Evolutionary conservation across 768 basidiomycete genomes (phyloP).

Genomic region (Pleurotus djamor): DNA sequence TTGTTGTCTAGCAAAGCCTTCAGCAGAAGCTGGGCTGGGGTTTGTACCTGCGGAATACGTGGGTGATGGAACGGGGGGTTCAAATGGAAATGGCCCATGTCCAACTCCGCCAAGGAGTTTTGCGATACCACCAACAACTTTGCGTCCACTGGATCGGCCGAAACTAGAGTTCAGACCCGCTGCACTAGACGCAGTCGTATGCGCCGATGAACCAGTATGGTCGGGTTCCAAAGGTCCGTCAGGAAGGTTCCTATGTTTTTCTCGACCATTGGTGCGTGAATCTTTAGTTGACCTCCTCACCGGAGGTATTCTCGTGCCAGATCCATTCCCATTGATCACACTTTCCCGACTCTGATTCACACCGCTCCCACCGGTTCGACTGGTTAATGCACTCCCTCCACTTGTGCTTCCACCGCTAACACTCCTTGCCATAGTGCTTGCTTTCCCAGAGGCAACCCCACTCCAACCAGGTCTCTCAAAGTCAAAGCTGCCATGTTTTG

Average conservation of each 20-base stretch:
- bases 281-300: background rate
- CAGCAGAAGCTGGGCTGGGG: background rate
- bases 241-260: background rate
- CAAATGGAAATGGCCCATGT: slow-evolving; percentile 67
- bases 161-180: slow-evolving; percentile 51
- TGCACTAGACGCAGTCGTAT: slow-evolving; percentile 13
- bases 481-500: slow-evolving; percentile 74
- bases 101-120: slow-evolving; percentile 33
- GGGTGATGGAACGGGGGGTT: slow-evolving; percentile 62
- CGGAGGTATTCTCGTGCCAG: background rate
- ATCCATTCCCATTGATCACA: slow-evolving; percentile 10
- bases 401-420: slow-evolving; percentile 28
- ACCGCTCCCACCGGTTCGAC: slow-evolving; percentile 4
- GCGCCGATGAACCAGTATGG: slow-evolving; percentile 3
- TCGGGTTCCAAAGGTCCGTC: slow-evolving; percentile 4
- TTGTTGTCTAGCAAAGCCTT: slow-evolving; percentile 8
- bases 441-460: slow-evolving; percentile 42
- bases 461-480: slow-evolving; percentile 67
- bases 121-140: slow-evolving; percentile 27
- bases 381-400: slow-evolving; percentile 16
- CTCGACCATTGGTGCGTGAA: background rate
- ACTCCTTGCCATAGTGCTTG: slow-evolving; percentile 28
- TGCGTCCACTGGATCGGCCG: slow-evolving; percentile 50
- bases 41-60: slow-evolving; percentile 24
- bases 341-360: slow-evolving; percentile 6